Base-by-base conservation (phyloP, 2,329 filamentous ascomycete species). In the Colletotrichum sp. region DNA sequence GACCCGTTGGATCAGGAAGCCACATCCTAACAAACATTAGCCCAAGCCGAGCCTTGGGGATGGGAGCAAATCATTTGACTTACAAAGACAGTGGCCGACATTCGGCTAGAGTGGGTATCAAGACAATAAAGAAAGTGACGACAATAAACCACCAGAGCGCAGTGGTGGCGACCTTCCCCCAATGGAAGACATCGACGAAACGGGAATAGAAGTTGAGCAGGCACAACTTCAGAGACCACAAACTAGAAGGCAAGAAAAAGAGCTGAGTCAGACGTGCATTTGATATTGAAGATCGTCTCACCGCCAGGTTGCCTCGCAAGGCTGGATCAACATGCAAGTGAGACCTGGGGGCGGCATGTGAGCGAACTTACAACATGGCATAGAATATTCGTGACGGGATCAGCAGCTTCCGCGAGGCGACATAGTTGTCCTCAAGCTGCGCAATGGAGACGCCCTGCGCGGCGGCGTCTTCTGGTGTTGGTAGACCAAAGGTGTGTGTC, bases 191-290 rank as follows among this genome's bases (percentile, higher is more conserved):
- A 64, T 81, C 66, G 30, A 83, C 78, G 63, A 83, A 83, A 24
- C 82, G 82, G 0, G 81, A 80, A 72, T 83, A 83, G 66, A 83
- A 83, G 30, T 78, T 78, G 49, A 83, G 73, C 24, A 83, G 36
- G 55, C 80, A 81, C 9, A 83, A 62, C 79, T 83, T 83, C 32
- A 83, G 78, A 5, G 73, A 79, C 82, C 82, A 83, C 10, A 83
- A 32, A 68, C 82, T 83, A 16, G 44, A 21, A 21, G 44, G 12
- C 6, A n/a, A 9, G 30, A 7, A 30, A 7, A 30, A 5, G 12
- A 26, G 8, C 8, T 49, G 21, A 57, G 66, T 77, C 55, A 77
- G 76, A 59, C 55, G 15, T 39, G 18, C 10, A 24, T 55, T 52
- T 26, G 9, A 39, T 66, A 26, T 44, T 44, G 62, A n/a, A 9